phyloP scores from a whole-genome alignment of 1,139 yeast genomes.

The Diutina catenulata region DNA sequence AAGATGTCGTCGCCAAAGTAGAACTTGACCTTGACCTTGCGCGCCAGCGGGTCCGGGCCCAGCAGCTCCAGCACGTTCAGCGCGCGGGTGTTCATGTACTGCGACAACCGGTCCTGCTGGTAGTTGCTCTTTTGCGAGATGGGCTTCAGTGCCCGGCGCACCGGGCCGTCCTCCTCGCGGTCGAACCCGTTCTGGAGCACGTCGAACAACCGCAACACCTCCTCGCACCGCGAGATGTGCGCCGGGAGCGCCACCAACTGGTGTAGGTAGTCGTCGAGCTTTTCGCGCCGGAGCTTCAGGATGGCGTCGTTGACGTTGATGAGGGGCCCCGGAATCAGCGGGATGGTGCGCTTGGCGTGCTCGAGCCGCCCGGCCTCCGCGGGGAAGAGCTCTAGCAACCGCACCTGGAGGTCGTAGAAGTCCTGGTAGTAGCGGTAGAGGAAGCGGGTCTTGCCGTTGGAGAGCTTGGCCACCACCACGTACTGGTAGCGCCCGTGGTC shows the following conservation, averaged over 20 bases:
- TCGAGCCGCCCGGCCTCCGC: constrained; percentile 86
- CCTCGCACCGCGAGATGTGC: constrained; percentile 60
- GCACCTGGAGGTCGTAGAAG: constrained; percentile 88
- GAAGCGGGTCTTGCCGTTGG: constrained; percentile 58
- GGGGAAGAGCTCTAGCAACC: constrained; percentile 74
- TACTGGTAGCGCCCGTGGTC: constrained; percentile 90
- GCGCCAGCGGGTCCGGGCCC: constrained; percentile 8
- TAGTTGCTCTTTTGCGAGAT: constrained; percentile 30
- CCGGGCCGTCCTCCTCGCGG: constrained; percentile 20
- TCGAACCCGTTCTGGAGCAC: constrained; percentile 55
- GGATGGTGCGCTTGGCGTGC: constrained; percentile 61
- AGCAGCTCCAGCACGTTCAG: constrained; percentile 4
- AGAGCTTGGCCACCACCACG: constrained; percentile 56
- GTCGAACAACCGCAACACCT: constrained; percentile 63
- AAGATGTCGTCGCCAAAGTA: constrained; percentile 84
- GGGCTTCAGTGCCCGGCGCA: constrained; percentile 21
- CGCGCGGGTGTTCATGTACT: constrained; percentile 19
- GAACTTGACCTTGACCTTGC: constrained; percentile 62
- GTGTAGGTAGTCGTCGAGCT: constrained; percentile 72
- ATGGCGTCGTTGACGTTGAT: constrained; percentile 85
- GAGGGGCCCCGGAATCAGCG: constrained; percentile 94
- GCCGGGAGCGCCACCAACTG: constrained; percentile 66
- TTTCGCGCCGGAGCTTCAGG: constrained; percentile 74
- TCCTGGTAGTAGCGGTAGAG: constrained; percentile 90
- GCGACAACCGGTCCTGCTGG: constrained; percentile 32